Evolutionary conservation across 257 asterid genomes (phyloP), one percentile per base, ranked within the genome.

Genomic region (Perilla frutescens): DNA sequence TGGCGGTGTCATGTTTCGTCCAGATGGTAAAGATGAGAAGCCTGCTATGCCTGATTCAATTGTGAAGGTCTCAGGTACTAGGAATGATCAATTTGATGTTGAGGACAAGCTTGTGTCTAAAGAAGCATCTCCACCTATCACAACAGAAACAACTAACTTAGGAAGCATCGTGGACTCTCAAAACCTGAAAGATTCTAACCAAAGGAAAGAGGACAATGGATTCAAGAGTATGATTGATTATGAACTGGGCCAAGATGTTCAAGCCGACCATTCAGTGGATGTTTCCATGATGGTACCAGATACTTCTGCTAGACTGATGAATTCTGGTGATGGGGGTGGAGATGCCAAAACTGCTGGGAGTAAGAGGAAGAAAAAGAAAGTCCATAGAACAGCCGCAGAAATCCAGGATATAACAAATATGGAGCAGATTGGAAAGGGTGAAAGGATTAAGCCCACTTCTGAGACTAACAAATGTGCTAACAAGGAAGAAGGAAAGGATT

Each of bases 291-390:
- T 75, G 56, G 81, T 67, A 73, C 77, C 69, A 37, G 63, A 71
- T 81, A 48, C 68, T 72, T 77, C 84, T 7, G 56, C 71, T 39
- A 43, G 63, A 55, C 6, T 37, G 44, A 45, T 71, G 66, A 81
- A 55, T 73, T 53, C 55, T 10, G 29, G 65, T 58, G 74, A 71
- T 76, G 73, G 77, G 40, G 64, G 50, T 5, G 82, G 67, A 70
- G 71, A 67, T 70, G 80, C 67, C 66, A 55, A 76, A 62, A 64
- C 84, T 64, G 56, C 44, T 73, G 79, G 81, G 66, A 77, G 3
- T 8, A 76, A 71, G 84, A 72, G 68, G 80, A 86, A 76, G 81
- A 88, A 72, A 80, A 85, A 63, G 83, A 77, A 68, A 79, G 29
- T 20, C 37, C 58, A 34, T 80, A 79, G 79, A 71, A 62, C 81